Conservation (phyloP, 352 stramenopile genomes). For the Elongisporangium anandrum region DNA sequence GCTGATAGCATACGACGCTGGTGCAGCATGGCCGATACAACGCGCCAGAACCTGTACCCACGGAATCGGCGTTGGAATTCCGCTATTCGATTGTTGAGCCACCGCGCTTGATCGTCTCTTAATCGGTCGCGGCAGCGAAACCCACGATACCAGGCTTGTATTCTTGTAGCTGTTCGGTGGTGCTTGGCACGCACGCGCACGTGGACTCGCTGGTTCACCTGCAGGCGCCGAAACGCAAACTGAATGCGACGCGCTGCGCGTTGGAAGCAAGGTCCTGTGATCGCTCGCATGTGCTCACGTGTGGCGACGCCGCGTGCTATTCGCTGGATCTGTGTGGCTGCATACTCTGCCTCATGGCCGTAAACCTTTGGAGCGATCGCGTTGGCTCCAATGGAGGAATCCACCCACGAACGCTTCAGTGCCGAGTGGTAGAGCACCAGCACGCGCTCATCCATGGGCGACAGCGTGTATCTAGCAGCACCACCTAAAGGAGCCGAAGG, state of each 20-base stretch:
- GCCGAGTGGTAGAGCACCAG: slow-evolving; percentile 61
- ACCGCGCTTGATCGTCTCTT: slow-evolving; percentile 14
- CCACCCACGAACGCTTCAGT: slow-evolving; percentile 25
- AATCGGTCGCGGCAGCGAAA: slow-evolving; percentile 23
- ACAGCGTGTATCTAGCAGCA: slow-evolving; percentile 7
- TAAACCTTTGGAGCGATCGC: too few relatives aligned
- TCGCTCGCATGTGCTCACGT: slow-evolving; percentile 23
- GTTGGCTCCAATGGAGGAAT: too few relatives aligned
- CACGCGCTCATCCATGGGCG: slow-evolving; percentile 49
- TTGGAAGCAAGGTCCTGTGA: slow-evolving; percentile 37
- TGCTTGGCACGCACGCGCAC: slow-evolving; percentile 17
- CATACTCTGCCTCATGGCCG: slow-evolving; percentile 47
- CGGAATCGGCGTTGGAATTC: slow-evolving; percentile 42
- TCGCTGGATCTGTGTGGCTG: slow-evolving; percentile 55
- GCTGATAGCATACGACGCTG: slow-evolving; percentile 20
- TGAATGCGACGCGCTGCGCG: slow-evolving; percentile 26
- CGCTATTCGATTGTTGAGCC: slow-evolving; percentile 26
- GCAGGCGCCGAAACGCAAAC: slow-evolving; percentile 25
- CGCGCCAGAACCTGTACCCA: slow-evolving; percentile 34
- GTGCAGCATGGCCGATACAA: slow-evolving; percentile 30
- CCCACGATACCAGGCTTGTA: slow-evolving; percentile 47
- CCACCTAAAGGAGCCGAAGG: not conserved
- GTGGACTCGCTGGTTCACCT: slow-evolving; percentile 17
- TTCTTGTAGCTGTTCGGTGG: slow-evolving; percentile 14
- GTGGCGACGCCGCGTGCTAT: slow-evolving; percentile 30